These are phyloP conservation scores for Thalassiosira mediterranea DNA, from an alignment of 352 stramenopile species.

Conservation along the genomic window DNA sequence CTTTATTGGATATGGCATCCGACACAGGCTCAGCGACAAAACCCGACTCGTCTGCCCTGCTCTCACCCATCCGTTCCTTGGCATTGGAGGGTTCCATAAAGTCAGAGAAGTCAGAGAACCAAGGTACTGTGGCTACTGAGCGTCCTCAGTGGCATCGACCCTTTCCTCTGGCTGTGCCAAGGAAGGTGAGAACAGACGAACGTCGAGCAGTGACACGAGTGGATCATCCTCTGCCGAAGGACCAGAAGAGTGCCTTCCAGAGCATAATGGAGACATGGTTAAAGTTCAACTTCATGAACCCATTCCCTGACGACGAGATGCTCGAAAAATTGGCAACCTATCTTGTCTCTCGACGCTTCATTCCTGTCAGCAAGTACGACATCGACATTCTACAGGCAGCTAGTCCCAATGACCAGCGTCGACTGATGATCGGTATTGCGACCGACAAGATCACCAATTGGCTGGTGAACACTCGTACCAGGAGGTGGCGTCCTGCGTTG, in stretches of 20 bases:
- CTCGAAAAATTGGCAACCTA: constrained; percentile 10
- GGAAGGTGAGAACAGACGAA: too few species aligned
- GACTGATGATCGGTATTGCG: neutral
- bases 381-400: constrained; percentile 14
- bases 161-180: too few species aligned
- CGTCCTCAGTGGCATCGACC: too few species aligned
- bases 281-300: constrained; percentile 53
- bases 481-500: constrained; percentile 64
- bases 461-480: constrained; percentile 60
- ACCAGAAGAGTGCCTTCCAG: too few species aligned
- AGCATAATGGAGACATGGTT: constrained; percentile 49
- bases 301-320: constrained; percentile 59
- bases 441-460: constrained; percentile 52
- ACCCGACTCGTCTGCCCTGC: too few species aligned
- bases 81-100: too few species aligned
- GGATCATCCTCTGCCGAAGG: too few species aligned
- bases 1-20: constrained; percentile 26
- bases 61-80: too few species aligned
- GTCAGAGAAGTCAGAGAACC: too few species aligned
- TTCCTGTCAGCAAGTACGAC: constrained; percentile 32
- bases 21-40: too few species aligned
- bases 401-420: neutral
- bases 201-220: too few species aligned
- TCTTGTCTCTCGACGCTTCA: constrained; percentile 15
- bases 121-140: too few species aligned